These are phyloP conservation scores for Candida verbasci DNA, from an alignment of 805 yeast genomes.

Conservation along the genomic window DNA sequence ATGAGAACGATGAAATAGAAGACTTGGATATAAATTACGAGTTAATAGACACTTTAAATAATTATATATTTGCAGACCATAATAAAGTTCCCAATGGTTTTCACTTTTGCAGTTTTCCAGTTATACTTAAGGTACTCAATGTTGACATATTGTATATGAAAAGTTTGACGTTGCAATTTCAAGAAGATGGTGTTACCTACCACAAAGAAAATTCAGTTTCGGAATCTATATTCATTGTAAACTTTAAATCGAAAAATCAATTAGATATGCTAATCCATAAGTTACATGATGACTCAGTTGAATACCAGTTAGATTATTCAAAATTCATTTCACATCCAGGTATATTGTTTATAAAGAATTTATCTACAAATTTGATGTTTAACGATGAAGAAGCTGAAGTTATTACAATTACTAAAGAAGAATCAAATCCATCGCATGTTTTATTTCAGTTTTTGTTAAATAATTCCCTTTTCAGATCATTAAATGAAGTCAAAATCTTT, in stretches of 20 bases:
- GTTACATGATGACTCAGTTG: slow-evolving; percentile 4
- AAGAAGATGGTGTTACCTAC: no score
- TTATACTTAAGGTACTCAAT: slow-evolving; percentile 5
- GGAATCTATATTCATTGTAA: no score
- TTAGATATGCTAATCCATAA: slow-evolving; percentile 9
- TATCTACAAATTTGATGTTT: slow-evolving; percentile 29
- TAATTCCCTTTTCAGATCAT: slow-evolving; percentile 6
- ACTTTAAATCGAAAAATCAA: slow-evolving; percentile 2
- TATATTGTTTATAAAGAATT: slow-evolving; percentile 49
- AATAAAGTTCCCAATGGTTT: no score
- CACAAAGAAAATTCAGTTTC: no score
- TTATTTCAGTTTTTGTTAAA: slow-evolving; percentile 7
- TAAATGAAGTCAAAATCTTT: slow-evolving; percentile 9
- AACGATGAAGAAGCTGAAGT: slow-evolving; percentile 3
- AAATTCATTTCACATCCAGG: slow-evolving; percentile 51
- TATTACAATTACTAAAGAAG: slow-evolving; percentile 1
- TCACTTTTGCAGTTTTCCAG: slow-evolving; percentile 9
- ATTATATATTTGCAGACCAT: slow-evolving; percentile 6
- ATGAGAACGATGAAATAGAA: background rate
- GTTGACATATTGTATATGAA: background rate
- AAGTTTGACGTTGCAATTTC: no score
- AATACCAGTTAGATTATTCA: slow-evolving; percentile 20
- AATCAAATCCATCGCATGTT: slow-evolving; percentile 1
- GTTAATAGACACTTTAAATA: slow-evolving; percentile 7
- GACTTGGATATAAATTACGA: background rate